Evolutionary conservation across 768 basidiomycete genomes (phyloP).

Genomic region (Hydnomerulius pinastri): DNA sequence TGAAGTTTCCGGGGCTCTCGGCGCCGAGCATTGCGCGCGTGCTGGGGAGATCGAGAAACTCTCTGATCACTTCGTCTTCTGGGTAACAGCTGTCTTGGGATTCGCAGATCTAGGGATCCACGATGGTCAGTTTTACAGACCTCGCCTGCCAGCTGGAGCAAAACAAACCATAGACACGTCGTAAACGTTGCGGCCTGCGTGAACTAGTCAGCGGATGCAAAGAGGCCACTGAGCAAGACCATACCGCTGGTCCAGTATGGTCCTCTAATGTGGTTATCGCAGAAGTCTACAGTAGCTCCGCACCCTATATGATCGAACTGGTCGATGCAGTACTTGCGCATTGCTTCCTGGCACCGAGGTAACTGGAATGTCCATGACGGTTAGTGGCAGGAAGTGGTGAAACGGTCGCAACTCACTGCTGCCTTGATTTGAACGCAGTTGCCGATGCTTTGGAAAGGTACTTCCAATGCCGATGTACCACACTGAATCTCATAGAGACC

Average conservation of each 20-base stretch:
- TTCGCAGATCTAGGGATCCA: conserved; percentile 21
- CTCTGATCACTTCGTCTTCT: conserved; percentile 40
- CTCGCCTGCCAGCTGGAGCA: background rate
- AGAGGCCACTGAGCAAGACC: conserved; percentile 3
- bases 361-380: conserved; percentile 50
- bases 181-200: conserved; percentile 50
- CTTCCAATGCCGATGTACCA: conserved; percentile 49
- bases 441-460: conserved; percentile 48
- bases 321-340: conserved; percentile 63
- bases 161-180: conserved; percentile 53
- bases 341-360: conserved; percentile 62
- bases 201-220: background rate
- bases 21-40: conserved; percentile 50
- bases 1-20: conserved; percentile 50
- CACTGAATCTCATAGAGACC: conserved; percentile 54
- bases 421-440: conserved; percentile 53
- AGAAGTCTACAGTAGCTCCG: conserved; percentile 66
- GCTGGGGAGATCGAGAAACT: conserved; percentile 48
- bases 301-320: conserved; percentile 67
- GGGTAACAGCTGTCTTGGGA: conserved; percentile 38
- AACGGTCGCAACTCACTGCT: conserved; percentile 40
- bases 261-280: conserved; percentile 53
- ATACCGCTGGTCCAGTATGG: conserved; percentile 42
- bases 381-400: conserved; percentile 1
- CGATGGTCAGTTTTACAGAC: conserved; percentile 3